These are phyloP conservation scores for Fusarium verticillioides DNA, from an alignment of 2,329 filamentous ascomycete species.

Conservation along the genomic window DNA sequence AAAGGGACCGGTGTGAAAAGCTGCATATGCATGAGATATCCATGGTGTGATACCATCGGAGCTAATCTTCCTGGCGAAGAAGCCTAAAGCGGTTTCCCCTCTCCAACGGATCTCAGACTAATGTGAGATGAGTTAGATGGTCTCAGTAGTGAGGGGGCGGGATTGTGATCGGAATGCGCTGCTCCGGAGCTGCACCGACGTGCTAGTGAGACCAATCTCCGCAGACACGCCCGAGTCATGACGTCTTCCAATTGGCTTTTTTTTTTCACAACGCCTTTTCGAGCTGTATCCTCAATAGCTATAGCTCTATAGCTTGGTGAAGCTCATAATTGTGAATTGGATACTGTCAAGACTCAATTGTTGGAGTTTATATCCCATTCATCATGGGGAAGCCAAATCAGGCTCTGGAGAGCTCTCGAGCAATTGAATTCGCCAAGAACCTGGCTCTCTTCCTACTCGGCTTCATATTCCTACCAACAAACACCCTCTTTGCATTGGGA, in stretches of 20 bases:
- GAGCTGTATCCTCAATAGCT: not conserved
- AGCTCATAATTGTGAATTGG: not conserved
- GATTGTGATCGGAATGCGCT: not conserved
- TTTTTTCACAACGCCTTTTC: not conserved
- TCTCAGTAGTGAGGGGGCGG: not conserved
- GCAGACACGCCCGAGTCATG: constrained; percentile 29
- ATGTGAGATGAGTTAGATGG: not conserved
- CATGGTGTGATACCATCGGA: not conserved
- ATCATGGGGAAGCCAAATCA: not conserved
- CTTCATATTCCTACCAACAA: constrained; percentile 20
- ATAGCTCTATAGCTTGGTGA: not conserved
- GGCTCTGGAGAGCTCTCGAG: not conserved
- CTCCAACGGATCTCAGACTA: not conserved
- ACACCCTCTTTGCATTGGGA: not conserved
- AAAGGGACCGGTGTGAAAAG: constrained; percentile 16
- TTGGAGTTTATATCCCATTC: not conserved
- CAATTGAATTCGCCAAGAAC: constrained; percentile 26
- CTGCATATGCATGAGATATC: constrained; percentile 6
- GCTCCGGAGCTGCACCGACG: not conserved
- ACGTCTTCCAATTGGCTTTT: constrained; percentile 32
- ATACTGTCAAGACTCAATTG: not conserved
- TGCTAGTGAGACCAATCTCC: constrained; percentile 5
- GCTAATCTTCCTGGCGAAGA: constrained; percentile 17
- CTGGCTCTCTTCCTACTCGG: constrained; percentile 23
- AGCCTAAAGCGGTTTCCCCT: not conserved